Percentiles rank a stretch among this genome's conserved stretches.
Evolutionary conservation across 2,329 filamentous ascomycete genomes (phyloP).

Genomic region (Beauveria bassiana): DNA sequence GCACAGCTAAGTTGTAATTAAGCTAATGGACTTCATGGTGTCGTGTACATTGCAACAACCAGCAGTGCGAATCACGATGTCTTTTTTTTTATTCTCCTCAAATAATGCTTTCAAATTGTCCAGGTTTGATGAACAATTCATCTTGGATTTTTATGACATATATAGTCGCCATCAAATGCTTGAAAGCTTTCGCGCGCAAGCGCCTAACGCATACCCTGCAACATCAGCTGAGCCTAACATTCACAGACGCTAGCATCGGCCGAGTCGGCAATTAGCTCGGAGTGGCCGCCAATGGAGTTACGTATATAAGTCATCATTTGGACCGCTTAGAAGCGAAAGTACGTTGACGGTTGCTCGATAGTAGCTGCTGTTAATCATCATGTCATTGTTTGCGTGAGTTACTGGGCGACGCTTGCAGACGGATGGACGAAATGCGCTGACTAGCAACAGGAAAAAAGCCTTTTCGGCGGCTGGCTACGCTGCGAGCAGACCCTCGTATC

Average conservation of each 20-base stretch:
- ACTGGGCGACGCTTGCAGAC: too few relatives aligned
- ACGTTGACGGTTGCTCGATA: background rate
- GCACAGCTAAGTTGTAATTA: too few relatives aligned
- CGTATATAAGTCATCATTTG: background rate
- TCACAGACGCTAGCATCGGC: conserved; percentile 2
- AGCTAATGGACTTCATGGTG: too few relatives aligned
- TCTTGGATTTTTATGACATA: background rate
- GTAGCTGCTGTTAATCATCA: conserved; percentile 15
- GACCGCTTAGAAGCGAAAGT: background rate
- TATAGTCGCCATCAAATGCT: background rate
- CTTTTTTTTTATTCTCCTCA: too few relatives aligned
- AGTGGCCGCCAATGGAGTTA: background rate
- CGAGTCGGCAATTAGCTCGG: conserved; percentile 1
- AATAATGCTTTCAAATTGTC: too few relatives aligned
- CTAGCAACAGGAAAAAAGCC: conserved; percentile 37
- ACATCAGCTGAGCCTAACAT: background rate
- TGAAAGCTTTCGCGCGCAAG: background rate
- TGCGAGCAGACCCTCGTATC: conserved; percentile 52
- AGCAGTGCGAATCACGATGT: too few relatives aligned
- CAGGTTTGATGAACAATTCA: too few relatives aligned
- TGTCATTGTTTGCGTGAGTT: conserved; percentile 43
- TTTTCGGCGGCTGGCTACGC: conserved; percentile 53
- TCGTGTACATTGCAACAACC: too few relatives aligned
- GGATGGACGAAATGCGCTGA: background rate
- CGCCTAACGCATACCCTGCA: background rate